These are phyloP conservation scores for Fusarium sarcochroum DNA, from an alignment of 2,329 filamentous ascomycete species.

Conservation along the genomic window DNA sequence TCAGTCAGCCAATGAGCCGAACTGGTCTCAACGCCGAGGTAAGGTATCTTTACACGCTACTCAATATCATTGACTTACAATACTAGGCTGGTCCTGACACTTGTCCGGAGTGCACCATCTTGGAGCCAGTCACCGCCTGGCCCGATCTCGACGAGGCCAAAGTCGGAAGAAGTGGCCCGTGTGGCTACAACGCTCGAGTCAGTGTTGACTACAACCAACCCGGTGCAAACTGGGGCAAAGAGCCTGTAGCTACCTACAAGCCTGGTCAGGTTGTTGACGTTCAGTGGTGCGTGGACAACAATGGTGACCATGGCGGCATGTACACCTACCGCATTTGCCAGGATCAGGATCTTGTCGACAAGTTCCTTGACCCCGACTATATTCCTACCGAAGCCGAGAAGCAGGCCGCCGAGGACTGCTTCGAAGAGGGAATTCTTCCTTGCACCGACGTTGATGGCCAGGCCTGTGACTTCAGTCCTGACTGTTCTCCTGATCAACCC, in stretches of 20 bases:
- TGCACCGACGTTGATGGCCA: constrained; percentile 67
- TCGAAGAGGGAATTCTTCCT: constrained; percentile 61
- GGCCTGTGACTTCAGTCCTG: constrained; percentile 62
- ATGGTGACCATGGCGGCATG: constrained; percentile 70
- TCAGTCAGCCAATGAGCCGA: constrained; percentile 37
- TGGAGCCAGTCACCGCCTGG: constrained; percentile 66
- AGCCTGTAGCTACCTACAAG: constrained; percentile 60
- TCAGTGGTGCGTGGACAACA: constrained; percentile 69
- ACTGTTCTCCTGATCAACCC: constrained; percentile 59
- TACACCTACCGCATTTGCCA: constrained; percentile 68
- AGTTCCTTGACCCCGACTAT: constrained; percentile 62
- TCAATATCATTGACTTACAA: not conserved
- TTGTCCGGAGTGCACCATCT: constrained; percentile 68
- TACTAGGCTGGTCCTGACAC: constrained; percentile 62
- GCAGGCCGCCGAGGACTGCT: constrained; percentile 67
- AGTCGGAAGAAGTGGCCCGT: constrained; percentile 64
- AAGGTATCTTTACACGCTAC: fast-evolving
- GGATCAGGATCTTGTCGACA: constrained; percentile 64
- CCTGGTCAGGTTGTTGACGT: constrained; percentile 63
- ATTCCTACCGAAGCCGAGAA: constrained; percentile 66
- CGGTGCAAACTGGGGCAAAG: constrained; percentile 58
- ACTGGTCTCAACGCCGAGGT: constrained; percentile 39
- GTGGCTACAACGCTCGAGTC: constrained; percentile 68
- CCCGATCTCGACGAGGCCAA: constrained; percentile 61
- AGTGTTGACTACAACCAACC: constrained; percentile 68